Evolutionary conservation across 768 basidiomycete species (phyloP).

Genomic region (Termitomyces sp.): DNA sequence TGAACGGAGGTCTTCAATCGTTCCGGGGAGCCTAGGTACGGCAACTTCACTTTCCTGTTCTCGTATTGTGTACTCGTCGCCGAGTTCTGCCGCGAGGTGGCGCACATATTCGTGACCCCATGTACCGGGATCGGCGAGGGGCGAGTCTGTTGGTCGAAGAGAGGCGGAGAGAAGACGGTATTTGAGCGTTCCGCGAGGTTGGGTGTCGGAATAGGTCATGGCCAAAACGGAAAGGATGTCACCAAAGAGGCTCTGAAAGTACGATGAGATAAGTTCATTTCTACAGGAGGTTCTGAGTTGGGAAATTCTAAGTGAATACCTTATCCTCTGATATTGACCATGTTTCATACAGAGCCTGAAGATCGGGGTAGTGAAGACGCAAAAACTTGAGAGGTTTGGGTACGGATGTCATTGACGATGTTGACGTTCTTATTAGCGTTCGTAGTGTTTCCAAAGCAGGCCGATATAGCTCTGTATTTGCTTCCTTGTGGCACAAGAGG

Average conservation of each 20-base stretch:
- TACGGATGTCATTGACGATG: conserved; percentile 98
- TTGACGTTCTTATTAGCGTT: conserved; percentile 91
- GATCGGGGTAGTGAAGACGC: conserved; percentile 85
- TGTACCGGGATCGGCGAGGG: conserved; percentile 82
- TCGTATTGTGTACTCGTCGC: conserved; percentile 82
- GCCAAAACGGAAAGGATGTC: conserved; percentile 97
- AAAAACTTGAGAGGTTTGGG: conserved; percentile 99
- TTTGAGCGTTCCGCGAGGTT: conserved; percentile 91
- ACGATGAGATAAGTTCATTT: conserved; percentile 1
- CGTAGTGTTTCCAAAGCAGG: conserved; percentile 92
- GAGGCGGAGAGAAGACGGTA: conserved; percentile 84
- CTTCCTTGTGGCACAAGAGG: conserved; percentile 54
- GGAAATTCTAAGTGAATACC: conserved; percentile 38
- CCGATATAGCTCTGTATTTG: conserved; percentile 76
- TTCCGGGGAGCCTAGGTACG: conserved; percentile 40
- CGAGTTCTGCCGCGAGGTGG: conserved; percentile 93
- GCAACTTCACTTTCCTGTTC: conserved; percentile 33
- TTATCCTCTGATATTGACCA: conserved; percentile 78
- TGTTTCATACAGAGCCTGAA: conserved; percentile 77
- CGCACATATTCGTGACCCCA: conserved; percentile 99
- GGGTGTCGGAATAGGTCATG: conserved; percentile 99
- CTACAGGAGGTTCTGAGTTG: neutral
- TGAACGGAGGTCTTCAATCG: conserved; percentile 66
- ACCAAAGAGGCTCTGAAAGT: conserved; percentile 77
- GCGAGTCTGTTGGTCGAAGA: conserved; percentile 55